phyloP scores from a whole-genome alignment of 1,139 yeast genomes.

The Saccharomycopsis crataegensis region DNA sequence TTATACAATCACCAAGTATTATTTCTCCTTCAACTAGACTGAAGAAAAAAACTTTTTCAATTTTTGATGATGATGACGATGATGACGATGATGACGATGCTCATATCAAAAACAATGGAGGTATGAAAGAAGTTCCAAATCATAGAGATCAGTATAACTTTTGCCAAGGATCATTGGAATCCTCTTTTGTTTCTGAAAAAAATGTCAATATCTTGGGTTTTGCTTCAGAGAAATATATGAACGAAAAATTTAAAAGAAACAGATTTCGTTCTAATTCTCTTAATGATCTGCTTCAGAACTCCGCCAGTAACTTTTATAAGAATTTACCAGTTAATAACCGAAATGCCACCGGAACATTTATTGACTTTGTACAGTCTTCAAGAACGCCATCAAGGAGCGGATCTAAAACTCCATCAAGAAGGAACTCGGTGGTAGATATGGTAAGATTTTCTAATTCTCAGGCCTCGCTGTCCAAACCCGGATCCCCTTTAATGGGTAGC shows the following conservation, averaged over 20 bases:
- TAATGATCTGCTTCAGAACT: slow-evolving; percentile 1
- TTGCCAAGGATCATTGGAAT: neutral
- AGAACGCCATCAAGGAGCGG: neutral
- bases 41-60: no score
- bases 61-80: no score
- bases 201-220: neutral
- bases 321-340: neutral
- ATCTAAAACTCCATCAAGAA: neutral
- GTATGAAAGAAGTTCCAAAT: neutral
- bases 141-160: neutral
- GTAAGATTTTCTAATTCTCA: slow-evolving; percentile 1
- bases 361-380: neutral
- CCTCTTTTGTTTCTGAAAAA: neutral
- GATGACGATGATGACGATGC: neutral
- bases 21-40: no score
- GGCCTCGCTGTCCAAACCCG: slow-evolving; percentile 8
- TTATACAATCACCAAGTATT: no score
- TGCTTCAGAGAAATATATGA: neutral
- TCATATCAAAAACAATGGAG: neutral
- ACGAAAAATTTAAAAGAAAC: neutral
- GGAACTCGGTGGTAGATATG: neutral
- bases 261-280: slow-evolving; percentile 13
- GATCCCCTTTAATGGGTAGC: slow-evolving; percentile 6
- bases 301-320: neutral
- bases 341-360: neutral